Base-by-base conservation (phyloP, 352 stramenopile genomes). In the Pythium apleroticum region DNA sequence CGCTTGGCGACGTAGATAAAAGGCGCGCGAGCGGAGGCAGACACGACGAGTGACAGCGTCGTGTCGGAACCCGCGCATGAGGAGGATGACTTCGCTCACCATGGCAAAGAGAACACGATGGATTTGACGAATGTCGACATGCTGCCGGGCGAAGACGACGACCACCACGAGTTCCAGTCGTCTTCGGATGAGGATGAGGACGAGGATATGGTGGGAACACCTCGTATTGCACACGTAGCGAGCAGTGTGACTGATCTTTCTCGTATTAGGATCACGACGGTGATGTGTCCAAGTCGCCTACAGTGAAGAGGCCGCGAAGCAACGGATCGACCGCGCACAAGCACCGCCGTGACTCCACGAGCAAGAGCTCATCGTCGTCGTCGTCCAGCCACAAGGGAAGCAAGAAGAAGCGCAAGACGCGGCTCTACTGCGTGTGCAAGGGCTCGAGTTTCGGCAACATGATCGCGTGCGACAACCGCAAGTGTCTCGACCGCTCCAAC, bases 401-500 rank as follows among this genome's bases (percentile, higher is more conserved):
- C 52, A 66, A 66, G 39, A 66, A 88, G 57, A 86, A 90, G 43
- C 80, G 85, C 54, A 91, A 89, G 68, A 72, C 73, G 65, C 75
- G 79, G 14, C 52, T 88, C 20, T 93, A 91, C 64, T 93, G 85
- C 63, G 77, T 88, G 39, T 93, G 85, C 76, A 86, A 89, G 52
- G 81, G 81, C 63, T 60, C 68, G 22, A 91, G 81, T 65, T 89
- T 86, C 53, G 82, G 83, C 33, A 83, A 90, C 62, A 93, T 93
- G 85, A 93, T 93, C 54, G 85, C 85, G 25, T 93, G 85, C 57
- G 82, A 93, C 57, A 91, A 90, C 74, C 90, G 88, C 35, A 89
- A 75, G 41, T 93, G 85, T 50, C 65, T 77, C 8, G 85, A 93
- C 57, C 83, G 82, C 11, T 91, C 81, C 28, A 93, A 93, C 66